These are phyloP conservation scores for Borovskyia barvae DNA, from an alignment of 208 protist genomes.

Conservation along the genomic window DNA sequence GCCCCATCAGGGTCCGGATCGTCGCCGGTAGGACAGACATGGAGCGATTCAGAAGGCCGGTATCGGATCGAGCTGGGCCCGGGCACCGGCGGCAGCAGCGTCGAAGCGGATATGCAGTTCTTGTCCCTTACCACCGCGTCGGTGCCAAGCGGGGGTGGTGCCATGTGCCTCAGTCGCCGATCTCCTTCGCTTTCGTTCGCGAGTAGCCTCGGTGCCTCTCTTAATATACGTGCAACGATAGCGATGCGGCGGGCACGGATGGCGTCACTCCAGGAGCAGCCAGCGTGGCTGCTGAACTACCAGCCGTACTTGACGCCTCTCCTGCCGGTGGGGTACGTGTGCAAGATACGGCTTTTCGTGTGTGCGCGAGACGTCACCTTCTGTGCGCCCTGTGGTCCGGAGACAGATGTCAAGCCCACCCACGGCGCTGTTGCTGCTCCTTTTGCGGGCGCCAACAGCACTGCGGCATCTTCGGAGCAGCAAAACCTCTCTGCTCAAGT, in stretches of 20 bases:
- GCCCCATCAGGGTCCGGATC: too few relatives aligned
- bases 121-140: too few relatives aligned
- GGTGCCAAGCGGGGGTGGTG: background rate
- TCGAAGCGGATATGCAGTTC: background rate
- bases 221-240: constrained; percentile 59
- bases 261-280: constrained; percentile 37
- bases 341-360: constrained; percentile 43
- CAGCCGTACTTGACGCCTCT: constrained; percentile 72
- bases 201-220: constrained; percentile 53
- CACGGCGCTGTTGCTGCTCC: background rate
- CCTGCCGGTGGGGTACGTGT: constrained; percentile 72
- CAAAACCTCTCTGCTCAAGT: background rate
- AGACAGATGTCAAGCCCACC: background rate
- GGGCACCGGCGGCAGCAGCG: constrained; percentile 17
- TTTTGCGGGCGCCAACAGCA: background rate
- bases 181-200: constrained; percentile 22
- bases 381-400: too few relatives aligned
- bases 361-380: constrained; percentile 30
- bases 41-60: background rate
- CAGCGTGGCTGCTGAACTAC: constrained; percentile 61
- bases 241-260: constrained; percentile 64
- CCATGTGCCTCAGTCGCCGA: background rate
- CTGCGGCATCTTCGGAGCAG: background rate
- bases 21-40: too few relatives aligned
- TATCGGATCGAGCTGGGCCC: constrained; percentile 30